Percentiles rank a stretch among this genome's conserved stretches.
Evolutionary conservation across 1,284 basidiomycete species (phyloP).

Genomic region (Trametes sp.): DNA sequence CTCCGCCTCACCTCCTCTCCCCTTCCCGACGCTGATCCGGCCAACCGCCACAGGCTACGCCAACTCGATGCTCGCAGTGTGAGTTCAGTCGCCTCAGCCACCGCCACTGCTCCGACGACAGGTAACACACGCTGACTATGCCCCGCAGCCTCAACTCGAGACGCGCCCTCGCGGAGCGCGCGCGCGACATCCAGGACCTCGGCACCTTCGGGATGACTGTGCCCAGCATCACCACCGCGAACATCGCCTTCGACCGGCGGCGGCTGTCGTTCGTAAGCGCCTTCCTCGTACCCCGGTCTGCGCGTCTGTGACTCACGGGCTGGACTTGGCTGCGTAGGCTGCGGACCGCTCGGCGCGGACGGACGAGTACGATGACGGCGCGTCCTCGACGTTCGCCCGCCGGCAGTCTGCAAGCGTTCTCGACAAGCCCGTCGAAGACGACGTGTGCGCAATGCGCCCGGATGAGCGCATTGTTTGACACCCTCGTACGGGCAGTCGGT

Average conservation of each 20-base stretch:
- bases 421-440: too few relatives aligned
- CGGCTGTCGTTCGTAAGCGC: background rate
- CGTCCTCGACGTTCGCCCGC: too few relatives aligned
- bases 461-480: too few relatives aligned
- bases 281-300: background rate
- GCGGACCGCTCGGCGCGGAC: too few relatives aligned
- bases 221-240: background rate
- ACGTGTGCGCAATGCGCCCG: too few relatives aligned
- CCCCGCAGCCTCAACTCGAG: background rate
- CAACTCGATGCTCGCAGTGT: background rate
- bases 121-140: background rate
- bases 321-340: too few relatives aligned
- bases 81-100: background rate
- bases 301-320: background rate
- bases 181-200: background rate
- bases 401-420: too few relatives aligned
- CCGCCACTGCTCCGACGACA: too few relatives aligned
- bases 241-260: background rate
- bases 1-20: background rate
- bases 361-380: too few relatives aligned
- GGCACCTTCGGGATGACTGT: background rate
- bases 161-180: background rate
- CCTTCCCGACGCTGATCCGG: background rate
- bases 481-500: too few relatives aligned
- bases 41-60: background rate